Evolutionary conservation across 2,329 filamentous ascomycete genomes (phyloP).

Genomic region (Pyrenophora graminea): DNA sequence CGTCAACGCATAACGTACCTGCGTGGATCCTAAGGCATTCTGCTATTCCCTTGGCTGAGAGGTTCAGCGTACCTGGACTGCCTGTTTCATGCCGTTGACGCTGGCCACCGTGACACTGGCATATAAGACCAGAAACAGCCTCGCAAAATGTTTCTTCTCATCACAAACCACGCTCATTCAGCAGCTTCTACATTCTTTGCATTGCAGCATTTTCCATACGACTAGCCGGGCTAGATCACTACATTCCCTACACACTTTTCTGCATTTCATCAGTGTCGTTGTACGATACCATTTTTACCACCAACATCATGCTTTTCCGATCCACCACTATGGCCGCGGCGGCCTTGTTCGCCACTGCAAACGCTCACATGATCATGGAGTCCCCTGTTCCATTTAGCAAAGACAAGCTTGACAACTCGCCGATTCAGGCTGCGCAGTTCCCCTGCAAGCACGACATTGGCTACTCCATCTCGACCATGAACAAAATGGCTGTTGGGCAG

Average conservation of each 20-base stretch:
- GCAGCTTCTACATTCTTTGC: constrained; percentile 24
- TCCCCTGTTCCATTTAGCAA: constrained; percentile 66
- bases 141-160: constrained; percentile 17
- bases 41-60: constrained; percentile 38
- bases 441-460: constrained; percentile 64
- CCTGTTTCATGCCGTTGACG: constrained; percentile 41
- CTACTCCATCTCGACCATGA: constrained; percentile 1
- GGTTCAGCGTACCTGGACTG: constrained; percentile 25
- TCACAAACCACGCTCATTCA: constrained; percentile 25
- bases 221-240: constrained; percentile 41
- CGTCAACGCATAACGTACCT: constrained; percentile 36
- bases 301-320: constrained; percentile 56
- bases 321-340: constrained; percentile 54
- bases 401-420: constrained; percentile 62
- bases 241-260: constrained; percentile 18
- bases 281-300: not conserved
- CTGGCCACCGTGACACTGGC: constrained; percentile 17
- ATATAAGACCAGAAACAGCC: constrained; percentile 1
- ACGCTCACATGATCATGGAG: constrained; percentile 76
- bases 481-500: no score
- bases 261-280: not conserved
- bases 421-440: constrained; percentile 62
- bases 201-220: constrained; percentile 14
- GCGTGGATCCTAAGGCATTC: constrained; percentile 20
- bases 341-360: constrained; percentile 60